phyloP scores from a whole-genome alignment of 2,329 filamentous ascomycete species.

The Microdochium nivale region DNA sequence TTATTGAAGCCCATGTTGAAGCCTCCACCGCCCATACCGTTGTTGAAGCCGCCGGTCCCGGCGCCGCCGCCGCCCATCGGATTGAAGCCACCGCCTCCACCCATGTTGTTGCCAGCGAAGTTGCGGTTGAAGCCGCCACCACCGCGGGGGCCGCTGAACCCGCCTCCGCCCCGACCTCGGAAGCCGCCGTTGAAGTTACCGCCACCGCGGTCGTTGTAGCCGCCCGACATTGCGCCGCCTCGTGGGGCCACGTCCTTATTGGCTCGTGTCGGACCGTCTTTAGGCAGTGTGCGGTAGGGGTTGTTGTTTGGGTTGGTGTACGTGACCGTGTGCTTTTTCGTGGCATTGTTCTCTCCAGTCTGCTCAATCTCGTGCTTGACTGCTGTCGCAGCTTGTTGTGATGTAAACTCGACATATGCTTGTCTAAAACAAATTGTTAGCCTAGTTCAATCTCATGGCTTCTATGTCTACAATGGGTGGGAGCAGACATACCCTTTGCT shows the following conservation, averaged over 20 bases:
- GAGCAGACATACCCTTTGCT: slow-evolving; percentile 72
- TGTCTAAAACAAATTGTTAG: slow-evolving; percentile 32
- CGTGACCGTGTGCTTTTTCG: slow-evolving; percentile 63
- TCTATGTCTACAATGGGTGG: neutral
- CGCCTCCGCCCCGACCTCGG: slow-evolving; percentile 15
- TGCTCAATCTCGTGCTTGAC: slow-evolving; percentile 74
- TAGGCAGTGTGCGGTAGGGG: slow-evolving; percentile 84
- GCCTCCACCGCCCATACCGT: slow-evolving; percentile 18
- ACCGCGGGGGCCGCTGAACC: slow-evolving; percentile 16
- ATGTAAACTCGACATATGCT: slow-evolving; percentile 79
- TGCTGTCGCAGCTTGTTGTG: slow-evolving; percentile 76
- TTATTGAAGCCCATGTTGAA: slow-evolving; percentile 18
- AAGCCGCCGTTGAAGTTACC: slow-evolving; percentile 14
- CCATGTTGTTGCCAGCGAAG: slow-evolving; percentile 18
- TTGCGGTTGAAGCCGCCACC: slow-evolving; percentile 20
- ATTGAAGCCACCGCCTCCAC: slow-evolving; percentile 17
- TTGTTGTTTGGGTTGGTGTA: slow-evolving; percentile 74
- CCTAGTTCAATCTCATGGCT: neutral
- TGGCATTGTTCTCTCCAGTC: slow-evolving; percentile 43
- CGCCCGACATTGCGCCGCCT: slow-evolving; percentile 40
- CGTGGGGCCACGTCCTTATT: slow-evolving; percentile 48
- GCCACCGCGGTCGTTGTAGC: slow-evolving; percentile 33
- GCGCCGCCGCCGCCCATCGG: slow-evolving; percentile 11
- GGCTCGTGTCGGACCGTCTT: slow-evolving; percentile 68
- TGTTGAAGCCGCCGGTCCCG: slow-evolving; percentile 20